A percentile compares a stretch with the other conserved stretches of the same genome.
These are phyloP conservation scores for Chrysosphaeria jannelii DNA, from an alignment of 2,329 filamentous ascomycete species.

Conservation along the genomic window DNA sequence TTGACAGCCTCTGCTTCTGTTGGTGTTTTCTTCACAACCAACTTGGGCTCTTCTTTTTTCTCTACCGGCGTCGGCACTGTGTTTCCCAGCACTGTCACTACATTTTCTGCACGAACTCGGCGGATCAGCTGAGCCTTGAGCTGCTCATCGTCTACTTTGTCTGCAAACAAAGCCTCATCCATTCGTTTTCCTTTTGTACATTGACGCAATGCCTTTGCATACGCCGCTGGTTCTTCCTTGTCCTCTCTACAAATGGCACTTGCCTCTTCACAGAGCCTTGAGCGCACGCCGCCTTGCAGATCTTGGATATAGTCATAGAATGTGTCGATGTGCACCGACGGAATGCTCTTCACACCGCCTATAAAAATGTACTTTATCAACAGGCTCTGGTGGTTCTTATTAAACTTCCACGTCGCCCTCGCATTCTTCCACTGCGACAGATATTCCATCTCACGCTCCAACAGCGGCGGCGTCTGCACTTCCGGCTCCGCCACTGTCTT, in stretches of 20 bases:
- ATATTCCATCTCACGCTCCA: slow-evolving; percentile 42
- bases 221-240: slow-evolving; percentile 13
- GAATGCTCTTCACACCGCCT: slow-evolving; percentile 26
- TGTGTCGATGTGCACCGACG: slow-evolving; percentile 32
- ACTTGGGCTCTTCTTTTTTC: neutral
- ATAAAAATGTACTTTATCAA: slow-evolving; percentile 62
- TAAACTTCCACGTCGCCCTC: slow-evolving; percentile 62
- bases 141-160: slow-evolving; percentile 16
- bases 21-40: too few species aligned
- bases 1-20: slow-evolving; percentile 11
- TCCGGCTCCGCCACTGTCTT: slow-evolving; percentile 5
- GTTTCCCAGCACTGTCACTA: slow-evolving; percentile 7
- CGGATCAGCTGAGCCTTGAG: slow-evolving; percentile 26
- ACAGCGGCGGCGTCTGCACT: slow-evolving; percentile 1
- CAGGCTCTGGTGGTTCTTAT: slow-evolving; percentile 70
- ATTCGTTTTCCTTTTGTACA: too few species aligned
- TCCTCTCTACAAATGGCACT: slow-evolving; percentile 26
- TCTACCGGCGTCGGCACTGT: neutral
- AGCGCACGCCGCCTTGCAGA: slow-evolving; percentile 43
- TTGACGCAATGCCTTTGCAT: too few species aligned
- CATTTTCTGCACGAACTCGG: slow-evolving; percentile 29
- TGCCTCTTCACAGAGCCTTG: slow-evolving; percentile 33
- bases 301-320: slow-evolving; percentile 55
- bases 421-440: slow-evolving; percentile 44
- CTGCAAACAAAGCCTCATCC: slow-evolving; percentile 10